Conservation (phyloP, 2,329 filamentous ascomycete species). For the Aureobasidium lini region DNA sequence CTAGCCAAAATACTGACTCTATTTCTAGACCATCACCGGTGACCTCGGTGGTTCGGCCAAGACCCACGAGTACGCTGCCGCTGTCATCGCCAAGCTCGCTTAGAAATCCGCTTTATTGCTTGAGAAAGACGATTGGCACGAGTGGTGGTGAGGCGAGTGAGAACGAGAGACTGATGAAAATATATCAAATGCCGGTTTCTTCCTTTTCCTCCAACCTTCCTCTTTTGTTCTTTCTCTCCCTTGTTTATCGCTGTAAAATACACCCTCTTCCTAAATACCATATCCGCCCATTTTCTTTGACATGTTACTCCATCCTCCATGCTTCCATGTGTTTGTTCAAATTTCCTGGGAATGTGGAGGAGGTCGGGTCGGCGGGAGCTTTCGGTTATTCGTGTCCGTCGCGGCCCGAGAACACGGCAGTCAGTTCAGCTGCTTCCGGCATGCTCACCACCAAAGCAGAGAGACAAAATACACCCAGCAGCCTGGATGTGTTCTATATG, state of each 20-base stretch:
- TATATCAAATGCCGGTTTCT: neutral
- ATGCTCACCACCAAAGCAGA: no score
- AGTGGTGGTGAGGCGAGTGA: slow-evolving; percentile 1
- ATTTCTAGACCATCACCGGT: slow-evolving; percentile 65
- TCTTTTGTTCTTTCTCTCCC: neutral
- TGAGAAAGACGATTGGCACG: slow-evolving; percentile 1
- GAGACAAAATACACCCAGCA: no score
- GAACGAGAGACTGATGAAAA: slow-evolving; percentile 11
- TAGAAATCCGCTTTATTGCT: slow-evolving; percentile 18
- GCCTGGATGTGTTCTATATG: no score
- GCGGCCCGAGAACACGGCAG: neutral
- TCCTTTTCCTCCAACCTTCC: neutral
- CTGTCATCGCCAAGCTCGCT: slow-evolving; percentile 66
- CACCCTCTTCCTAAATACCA: slow-evolving; percentile 1
- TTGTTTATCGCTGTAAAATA: slow-evolving; percentile 6
- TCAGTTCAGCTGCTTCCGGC: neutral
- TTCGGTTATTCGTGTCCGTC: neutral
- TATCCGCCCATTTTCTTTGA: neutral
- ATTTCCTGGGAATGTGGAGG: slow-evolving; percentile 3
- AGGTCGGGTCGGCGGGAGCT: neutral
- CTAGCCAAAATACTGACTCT: neutral
- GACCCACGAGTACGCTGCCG: slow-evolving; percentile 86
- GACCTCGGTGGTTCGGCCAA: slow-evolving; percentile 94
- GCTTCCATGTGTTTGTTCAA: neutral
- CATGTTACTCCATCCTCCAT: neutral